These are phyloP conservation scores for Talaromyces sp. DNA, from an alignment of 2,329 filamentous ascomycete genomes.

Conservation along the genomic window DNA sequence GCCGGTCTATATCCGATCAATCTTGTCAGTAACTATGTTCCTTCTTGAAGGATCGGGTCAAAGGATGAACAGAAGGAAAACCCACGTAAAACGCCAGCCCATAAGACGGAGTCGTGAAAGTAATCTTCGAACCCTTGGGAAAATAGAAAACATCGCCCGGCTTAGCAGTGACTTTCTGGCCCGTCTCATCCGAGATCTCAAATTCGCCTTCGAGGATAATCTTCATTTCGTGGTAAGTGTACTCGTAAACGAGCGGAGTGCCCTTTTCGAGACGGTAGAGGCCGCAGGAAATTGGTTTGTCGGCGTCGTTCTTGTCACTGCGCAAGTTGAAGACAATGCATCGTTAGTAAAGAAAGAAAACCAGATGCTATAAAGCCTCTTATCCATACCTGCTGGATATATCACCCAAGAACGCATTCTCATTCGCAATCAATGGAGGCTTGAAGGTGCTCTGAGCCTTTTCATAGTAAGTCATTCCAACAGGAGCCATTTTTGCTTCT, in stretches of 20 bases:
- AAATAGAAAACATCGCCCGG: constrained; percentile 66
- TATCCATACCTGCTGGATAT: constrained; percentile 48
- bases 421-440: constrained; percentile 61
- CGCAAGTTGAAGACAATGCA: background rate
- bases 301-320: constrained; percentile 51
- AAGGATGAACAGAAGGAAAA: too few relatives aligned
- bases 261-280: constrained; percentile 66
- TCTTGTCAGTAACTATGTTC: background rate
- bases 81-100: constrained; percentile 56
- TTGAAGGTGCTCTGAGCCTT: constrained; percentile 58
- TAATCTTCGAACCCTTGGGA: constrained; percentile 61
- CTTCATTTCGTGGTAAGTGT: constrained; percentile 69
- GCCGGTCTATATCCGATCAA: constrained; percentile 17
- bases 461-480: constrained; percentile 48
- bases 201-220: constrained; percentile 65
- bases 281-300: constrained; percentile 58
- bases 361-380: too few relatives aligned
- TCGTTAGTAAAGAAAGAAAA: background rate
- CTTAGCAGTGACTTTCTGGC: constrained; percentile 53
- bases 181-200: constrained; percentile 59
- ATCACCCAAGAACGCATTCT: constrained; percentile 64
- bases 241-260: constrained; percentile 62
- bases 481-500: constrained; percentile 15
- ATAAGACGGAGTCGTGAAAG: constrained; percentile 58
- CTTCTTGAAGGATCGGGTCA: too few relatives aligned